Conservation (phyloP, 805 yeast genomes). For the Barnettozyma populi region DNA sequence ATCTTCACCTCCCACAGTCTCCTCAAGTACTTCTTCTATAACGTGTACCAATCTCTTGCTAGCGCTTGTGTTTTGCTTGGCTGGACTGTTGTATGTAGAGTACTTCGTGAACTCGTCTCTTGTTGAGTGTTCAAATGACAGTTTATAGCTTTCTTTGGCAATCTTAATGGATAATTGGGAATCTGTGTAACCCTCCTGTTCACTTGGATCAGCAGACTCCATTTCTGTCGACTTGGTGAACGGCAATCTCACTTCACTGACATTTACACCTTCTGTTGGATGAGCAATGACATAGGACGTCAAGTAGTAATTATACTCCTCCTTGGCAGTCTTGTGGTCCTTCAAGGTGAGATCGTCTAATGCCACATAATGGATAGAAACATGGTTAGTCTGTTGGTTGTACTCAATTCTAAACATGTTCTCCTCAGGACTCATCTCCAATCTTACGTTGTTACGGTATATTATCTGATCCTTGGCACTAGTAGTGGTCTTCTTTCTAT, state of each 20-base stretch:
- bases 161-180: constrained; percentile 75
- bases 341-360: constrained; percentile 84
- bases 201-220: constrained; percentile 42
- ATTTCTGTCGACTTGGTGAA: constrained; percentile 51
- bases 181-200: constrained; percentile 54
- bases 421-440: constrained; percentile 78
- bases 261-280: constrained; percentile 93
- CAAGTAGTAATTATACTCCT: constrained; percentile 87
- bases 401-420: constrained; percentile 86
- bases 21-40: constrained; percentile 30
- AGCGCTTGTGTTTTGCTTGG: constrained; percentile 26
- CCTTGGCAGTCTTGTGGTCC: constrained; percentile 63
- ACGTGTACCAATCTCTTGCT: constrained; percentile 33
- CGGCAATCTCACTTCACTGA: constrained; percentile 72
- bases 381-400: constrained; percentile 45
- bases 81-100: constrained; percentile 39
- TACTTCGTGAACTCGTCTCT: constrained; percentile 73
- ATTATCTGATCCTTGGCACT: constrained; percentile 84
- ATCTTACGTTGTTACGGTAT: constrained; percentile 82
- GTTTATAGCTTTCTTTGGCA: constrained; percentile 69
- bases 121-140: constrained; percentile 75
- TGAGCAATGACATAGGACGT: constrained; percentile 91
- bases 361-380: constrained; percentile 77
- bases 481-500: constrained; percentile 57
- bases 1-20: constrained; percentile 26